phyloP scores from a whole-genome alignment of 768 basidiomycete genomes.

The Lactarius sp. region DNA sequence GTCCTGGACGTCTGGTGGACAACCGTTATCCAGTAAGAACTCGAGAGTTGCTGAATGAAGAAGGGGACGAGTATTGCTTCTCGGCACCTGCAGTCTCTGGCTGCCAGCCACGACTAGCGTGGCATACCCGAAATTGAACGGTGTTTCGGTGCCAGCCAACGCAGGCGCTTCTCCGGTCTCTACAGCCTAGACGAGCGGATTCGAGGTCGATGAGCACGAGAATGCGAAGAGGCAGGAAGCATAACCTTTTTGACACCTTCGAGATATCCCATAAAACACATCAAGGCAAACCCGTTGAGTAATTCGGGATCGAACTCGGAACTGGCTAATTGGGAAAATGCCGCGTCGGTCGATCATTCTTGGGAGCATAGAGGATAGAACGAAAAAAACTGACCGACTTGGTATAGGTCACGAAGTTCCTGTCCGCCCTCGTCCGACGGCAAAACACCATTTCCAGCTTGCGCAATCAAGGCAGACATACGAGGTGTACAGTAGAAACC shows the following conservation, averaged over 20 bases:
- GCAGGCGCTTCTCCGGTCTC: constrained; percentile 21
- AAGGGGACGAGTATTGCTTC: too few species aligned
- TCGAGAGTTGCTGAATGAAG: constrained; percentile 37
- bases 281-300: too few species aligned
- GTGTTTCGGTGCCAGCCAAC: constrained; percentile 24
- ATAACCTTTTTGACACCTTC: too few species aligned
- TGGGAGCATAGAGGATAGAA: background rate
- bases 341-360: too few species aligned
- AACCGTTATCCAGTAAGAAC: constrained; percentile 27
- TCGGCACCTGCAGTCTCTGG: constrained; percentile 11
- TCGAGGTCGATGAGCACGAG: background rate
- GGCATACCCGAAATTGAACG: constrained; percentile 26
- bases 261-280: too few species aligned
- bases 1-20: background rate
- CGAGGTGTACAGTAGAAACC: background rate
- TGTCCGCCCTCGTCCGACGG: background rate
- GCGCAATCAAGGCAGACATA: background rate
- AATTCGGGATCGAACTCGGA: background rate
- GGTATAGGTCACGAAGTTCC: constrained; percentile 6
- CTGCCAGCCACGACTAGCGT: constrained; percentile 14
- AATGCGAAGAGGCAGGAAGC: background rate
- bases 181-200: constrained; percentile 6
- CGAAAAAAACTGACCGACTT: background rate
- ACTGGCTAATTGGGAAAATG: background rate
- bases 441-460: background rate